Conservation (phyloP, 2,329 filamentous ascomycete species). For the Diplodia intermedia region DNA sequence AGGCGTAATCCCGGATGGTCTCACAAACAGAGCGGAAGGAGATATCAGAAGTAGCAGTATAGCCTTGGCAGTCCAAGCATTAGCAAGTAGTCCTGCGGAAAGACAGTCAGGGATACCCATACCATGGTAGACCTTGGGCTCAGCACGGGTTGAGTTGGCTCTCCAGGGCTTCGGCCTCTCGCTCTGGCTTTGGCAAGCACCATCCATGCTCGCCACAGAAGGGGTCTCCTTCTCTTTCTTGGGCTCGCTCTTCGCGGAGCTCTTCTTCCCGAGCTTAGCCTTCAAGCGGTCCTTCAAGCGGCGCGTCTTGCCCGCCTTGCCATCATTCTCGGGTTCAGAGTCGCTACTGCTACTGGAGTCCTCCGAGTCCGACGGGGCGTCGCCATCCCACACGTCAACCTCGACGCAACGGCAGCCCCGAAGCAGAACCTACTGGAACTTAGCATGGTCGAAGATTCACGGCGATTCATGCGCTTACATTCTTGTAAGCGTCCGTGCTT, state of each 20-base stretch:
- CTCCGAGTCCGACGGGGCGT: constrained; percentile 51
- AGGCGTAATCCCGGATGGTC: constrained; percentile 79
- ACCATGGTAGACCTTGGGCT: constrained; percentile 85
- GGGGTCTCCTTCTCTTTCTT: constrained; percentile 37
- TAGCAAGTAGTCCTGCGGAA: neutral
- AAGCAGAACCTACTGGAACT: constrained; percentile 66
- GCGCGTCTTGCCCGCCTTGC: constrained; percentile 37
- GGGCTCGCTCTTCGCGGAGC: constrained; percentile 46
- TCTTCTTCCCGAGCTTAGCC: constrained; percentile 45
- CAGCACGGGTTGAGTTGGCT: constrained; percentile 51
- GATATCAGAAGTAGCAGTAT: constrained; percentile 85
- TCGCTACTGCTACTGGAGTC: constrained; percentile 37
- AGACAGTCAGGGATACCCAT: constrained; percentile 3
- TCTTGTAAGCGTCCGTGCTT: constrained; percentile 78
- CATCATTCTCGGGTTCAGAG: constrained; percentile 42
- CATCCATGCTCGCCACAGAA: constrained; percentile 11
- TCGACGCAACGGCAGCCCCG: constrained; percentile 88
- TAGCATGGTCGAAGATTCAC: neutral
- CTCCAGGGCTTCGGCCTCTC: constrained; percentile 43
- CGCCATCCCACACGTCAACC: constrained; percentile 92
- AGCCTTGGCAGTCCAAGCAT: constrained; percentile 48
- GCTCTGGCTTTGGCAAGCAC: constrained; percentile 15
- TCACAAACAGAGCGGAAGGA: constrained; percentile 86
- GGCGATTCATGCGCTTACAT: constrained; percentile 58
- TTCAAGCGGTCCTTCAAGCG: constrained; percentile 33